phyloP scores from a whole-genome alignment of 2,329 filamentous ascomycete species.

The Colletotrichum lindemuthianum region DNA sequence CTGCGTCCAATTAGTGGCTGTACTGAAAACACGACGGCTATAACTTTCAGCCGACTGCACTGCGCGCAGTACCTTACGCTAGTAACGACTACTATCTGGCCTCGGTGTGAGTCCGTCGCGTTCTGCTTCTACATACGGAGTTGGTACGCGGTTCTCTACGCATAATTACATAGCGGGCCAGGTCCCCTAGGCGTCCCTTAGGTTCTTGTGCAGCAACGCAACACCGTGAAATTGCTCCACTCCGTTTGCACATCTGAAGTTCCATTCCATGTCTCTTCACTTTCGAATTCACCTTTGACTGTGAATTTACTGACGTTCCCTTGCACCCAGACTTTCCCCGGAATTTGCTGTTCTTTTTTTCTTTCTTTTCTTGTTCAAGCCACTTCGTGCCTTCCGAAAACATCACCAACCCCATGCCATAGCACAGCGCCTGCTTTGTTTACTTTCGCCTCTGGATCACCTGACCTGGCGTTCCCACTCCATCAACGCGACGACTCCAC shows the following conservation, averaged over 20 bases:
- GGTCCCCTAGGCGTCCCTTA: conserved; percentile 33
- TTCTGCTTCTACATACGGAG: too few species aligned
- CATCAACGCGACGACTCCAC: conserved; percentile 13
- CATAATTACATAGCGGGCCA: conserved; percentile 24
- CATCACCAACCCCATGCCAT: background rate
- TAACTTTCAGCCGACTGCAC: too few species aligned
- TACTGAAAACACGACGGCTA: too few species aligned
- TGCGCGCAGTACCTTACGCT: too few species aligned
- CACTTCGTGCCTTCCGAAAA: background rate
- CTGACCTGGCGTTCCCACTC: conserved; percentile 30
- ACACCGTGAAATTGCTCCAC: conserved; percentile 22
- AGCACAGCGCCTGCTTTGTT: conserved; percentile 28
- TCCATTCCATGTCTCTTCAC: conserved; percentile 1
- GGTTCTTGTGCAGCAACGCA: conserved; percentile 27
- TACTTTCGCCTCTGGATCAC: conserved; percentile 33
- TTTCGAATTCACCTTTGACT: background rate
- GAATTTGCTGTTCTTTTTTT: too few species aligned
- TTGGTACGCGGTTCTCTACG: too few species aligned
- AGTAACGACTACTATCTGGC: too few species aligned
- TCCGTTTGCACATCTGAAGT: conserved; percentile 33
- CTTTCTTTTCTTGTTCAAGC: background rate
- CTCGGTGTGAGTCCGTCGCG: too few species aligned
- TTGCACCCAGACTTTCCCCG: too few species aligned
- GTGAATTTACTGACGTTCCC: too few species aligned
- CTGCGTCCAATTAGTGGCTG: too few species aligned